These are phyloP conservation scores for Piper longum DNA, from an alignment of 164 flowering plant genomes.

Conservation along the genomic window DNA sequence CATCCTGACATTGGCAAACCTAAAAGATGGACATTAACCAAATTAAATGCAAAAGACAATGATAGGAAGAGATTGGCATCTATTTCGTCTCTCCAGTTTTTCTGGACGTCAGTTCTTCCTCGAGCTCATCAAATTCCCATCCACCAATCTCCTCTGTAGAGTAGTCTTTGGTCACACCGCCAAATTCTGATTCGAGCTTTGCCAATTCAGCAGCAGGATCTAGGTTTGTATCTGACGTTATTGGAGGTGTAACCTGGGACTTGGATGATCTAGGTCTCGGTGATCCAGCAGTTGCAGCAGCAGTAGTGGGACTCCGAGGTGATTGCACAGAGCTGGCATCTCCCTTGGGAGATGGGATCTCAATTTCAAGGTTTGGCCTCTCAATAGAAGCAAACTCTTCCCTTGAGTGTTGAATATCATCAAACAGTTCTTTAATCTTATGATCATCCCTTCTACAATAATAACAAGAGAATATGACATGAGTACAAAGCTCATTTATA, in stretches of 20 bases:
- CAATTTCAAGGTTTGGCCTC: conserved; percentile 63
- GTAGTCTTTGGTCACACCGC: conserved; percentile 51
- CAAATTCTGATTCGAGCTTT: conserved; percentile 84
- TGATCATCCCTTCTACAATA: conserved; percentile 62
- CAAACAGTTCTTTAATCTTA: conserved; percentile 50
- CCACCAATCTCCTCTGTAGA: conserved; percentile 66
- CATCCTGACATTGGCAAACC: not conserved
- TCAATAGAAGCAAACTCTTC: conserved; percentile 64
- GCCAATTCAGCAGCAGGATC: conserved; percentile 82
- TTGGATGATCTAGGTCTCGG: not conserved
- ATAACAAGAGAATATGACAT: not conserved
- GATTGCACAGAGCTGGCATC: conserved; percentile 22
- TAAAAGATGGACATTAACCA: not conserved
- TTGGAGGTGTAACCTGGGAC: not conserved
- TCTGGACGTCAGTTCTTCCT: conserved; percentile 50
- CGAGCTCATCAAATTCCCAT: conserved; percentile 98
- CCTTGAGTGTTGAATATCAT: conserved; percentile 56
- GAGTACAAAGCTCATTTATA: not conserved
- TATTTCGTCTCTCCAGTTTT: conserved; percentile 29
- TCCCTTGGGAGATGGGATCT: conserved; percentile 29
- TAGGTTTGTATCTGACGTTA: conserved; percentile 22
- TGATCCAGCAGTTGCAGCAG: too few relatives aligned
- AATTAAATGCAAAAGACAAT: not conserved
- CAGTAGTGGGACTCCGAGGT: conserved; percentile 8
- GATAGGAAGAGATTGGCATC: not conserved